A percentile compares a stretch with the other conserved stretches of the same genome.
These are phyloP conservation scores for Linum usitatissimum DNA, from an alignment of 345 rosid species.

Conservation along the genomic window DNA sequence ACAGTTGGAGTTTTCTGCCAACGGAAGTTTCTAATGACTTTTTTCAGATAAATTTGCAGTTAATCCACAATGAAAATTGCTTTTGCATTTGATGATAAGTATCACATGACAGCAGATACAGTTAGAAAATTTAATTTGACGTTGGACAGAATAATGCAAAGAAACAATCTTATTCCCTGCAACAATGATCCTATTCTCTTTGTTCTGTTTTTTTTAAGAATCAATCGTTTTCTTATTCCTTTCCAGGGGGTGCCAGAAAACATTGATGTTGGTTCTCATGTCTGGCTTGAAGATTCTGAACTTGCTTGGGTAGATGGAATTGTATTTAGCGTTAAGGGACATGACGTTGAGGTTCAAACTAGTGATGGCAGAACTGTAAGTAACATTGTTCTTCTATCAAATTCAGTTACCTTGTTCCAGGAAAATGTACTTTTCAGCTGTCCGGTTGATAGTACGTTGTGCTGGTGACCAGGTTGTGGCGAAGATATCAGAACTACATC, in stretches of 20 bases:
- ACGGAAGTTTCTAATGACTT: too few species aligned
- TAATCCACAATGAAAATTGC: not conserved
- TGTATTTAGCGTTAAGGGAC: conserved; percentile 37
- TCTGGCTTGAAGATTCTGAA: conserved; percentile 67
- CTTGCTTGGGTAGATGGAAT: conserved; percentile 65
- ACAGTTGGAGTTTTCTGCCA: too few species aligned
- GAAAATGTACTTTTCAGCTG: not conserved
- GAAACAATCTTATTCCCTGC: not conserved
- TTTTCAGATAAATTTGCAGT: too few species aligned
- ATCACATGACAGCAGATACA: not conserved
- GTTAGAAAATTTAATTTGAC: too few species aligned
- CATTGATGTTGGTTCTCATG: conserved; percentile 47
- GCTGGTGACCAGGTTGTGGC: conserved; percentile 36
- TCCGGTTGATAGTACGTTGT: not conserved
- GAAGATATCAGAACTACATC: conserved; percentile 41
- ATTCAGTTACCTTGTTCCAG: not conserved
- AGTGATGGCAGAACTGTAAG: conserved; percentile 41
- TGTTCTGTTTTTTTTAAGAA: not conserved
- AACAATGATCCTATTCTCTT: not conserved
- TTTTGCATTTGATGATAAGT: not conserved
- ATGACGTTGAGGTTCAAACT: conserved; percentile 52
- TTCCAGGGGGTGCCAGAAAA: conserved; percentile 29
- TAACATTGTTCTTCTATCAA: not conserved
- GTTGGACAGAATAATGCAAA: not conserved
- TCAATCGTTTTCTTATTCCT: too few species aligned